A percentile compares a stretch with the other conserved stretches of the same genome.
Conservation (phyloP, 305 asterid genomes). For the Euphrasia arctica region DNA sequence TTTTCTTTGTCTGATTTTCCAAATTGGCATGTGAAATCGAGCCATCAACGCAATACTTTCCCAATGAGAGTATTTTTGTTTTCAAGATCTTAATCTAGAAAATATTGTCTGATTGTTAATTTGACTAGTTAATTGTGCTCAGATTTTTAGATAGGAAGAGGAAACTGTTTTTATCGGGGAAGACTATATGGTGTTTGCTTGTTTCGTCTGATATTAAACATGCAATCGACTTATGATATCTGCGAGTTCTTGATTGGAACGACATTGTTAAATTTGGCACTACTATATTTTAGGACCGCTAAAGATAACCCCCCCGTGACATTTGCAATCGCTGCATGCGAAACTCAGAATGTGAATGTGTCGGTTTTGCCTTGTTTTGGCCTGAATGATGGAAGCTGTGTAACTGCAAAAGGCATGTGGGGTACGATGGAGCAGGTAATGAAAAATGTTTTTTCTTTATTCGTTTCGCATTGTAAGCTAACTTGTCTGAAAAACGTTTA, state of each 20-base stretch:
- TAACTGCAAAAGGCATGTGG: slow-evolving; percentile 98
- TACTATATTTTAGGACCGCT: slow-evolving; percentile 58
- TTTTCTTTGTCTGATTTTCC: slow-evolving; percentile 29
- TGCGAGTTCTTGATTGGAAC: slow-evolving; percentile 17
- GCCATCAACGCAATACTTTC: slow-evolving; percentile 10
- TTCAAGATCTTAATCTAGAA: slow-evolving; percentile 11
- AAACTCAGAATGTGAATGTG: slow-evolving; percentile 92
- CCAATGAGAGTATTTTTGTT: slow-evolving; percentile 8
- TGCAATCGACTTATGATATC: background rate
- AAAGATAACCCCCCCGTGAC: slow-evolving; percentile 92
- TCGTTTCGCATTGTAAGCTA: slow-evolving; percentile 8
- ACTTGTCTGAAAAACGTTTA: slow-evolving; percentile 29
- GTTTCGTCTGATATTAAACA: background rate
- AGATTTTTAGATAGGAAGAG: too few species aligned
- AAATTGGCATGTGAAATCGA: slow-evolving; percentile 24
- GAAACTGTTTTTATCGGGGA: too few species aligned
- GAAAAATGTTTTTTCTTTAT: background rate
- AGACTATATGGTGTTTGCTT: background rate
- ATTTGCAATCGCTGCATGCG: slow-evolving; percentile 93
- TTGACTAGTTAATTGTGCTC: slow-evolving; percentile 5
- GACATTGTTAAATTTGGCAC: background rate
- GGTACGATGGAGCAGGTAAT: slow-evolving; percentile 83
- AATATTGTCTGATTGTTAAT: background rate
- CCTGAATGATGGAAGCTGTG: slow-evolving; percentile 68
- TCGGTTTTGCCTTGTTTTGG: slow-evolving; percentile 96